These are phyloP conservation scores for Aspergillus sclerotialis DNA, from an alignment of 2,329 filamentous ascomycete genomes.

Conservation along the genomic window DNA sequence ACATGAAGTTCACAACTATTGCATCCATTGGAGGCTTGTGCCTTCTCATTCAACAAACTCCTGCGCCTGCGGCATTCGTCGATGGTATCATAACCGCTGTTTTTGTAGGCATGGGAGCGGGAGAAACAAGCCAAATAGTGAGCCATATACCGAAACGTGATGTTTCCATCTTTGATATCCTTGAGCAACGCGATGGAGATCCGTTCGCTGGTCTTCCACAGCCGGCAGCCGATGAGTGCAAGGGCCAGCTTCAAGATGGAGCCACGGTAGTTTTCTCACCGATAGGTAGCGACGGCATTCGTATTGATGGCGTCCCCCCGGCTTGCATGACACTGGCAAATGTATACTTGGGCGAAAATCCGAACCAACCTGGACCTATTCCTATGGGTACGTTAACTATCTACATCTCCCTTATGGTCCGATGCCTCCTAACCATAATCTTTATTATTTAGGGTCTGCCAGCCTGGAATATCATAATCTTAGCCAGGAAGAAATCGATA, in stretches of 20 bases:
- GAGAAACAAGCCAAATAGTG: not conserved
- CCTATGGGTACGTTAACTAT: conserved; percentile 1
- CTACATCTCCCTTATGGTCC: not conserved
- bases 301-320: conserved; percentile 1
- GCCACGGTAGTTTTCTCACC: conserved; percentile 1
- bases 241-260: not conserved
- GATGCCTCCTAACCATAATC: not conserved
- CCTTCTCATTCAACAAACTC: conserved; percentile 1
- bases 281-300: not conserved
- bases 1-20: conserved; percentile 1
- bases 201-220: conserved; percentile 2
- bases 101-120: not conserved
- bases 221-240: conserved; percentile 2
- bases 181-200: not conserved
- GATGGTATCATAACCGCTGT: conserved; percentile 1
- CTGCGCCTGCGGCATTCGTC: conserved; percentile 2
- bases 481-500: not conserved
- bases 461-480: conserved; percentile 1
- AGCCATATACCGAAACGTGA: not conserved
- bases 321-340: conserved; percentile 4
- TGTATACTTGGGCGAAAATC: conserved; percentile 1
- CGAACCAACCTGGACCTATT: conserved; percentile 1
- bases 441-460: not conserved
- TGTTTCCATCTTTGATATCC: not conserved
- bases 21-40: conserved; percentile 1